Percentiles rank a stretch among this genome's conserved stretches.
phyloP scores from a whole-genome alignment of 2,329 filamentous ascomycete genomes.

The Didymosphaeria variabile region DNA sequence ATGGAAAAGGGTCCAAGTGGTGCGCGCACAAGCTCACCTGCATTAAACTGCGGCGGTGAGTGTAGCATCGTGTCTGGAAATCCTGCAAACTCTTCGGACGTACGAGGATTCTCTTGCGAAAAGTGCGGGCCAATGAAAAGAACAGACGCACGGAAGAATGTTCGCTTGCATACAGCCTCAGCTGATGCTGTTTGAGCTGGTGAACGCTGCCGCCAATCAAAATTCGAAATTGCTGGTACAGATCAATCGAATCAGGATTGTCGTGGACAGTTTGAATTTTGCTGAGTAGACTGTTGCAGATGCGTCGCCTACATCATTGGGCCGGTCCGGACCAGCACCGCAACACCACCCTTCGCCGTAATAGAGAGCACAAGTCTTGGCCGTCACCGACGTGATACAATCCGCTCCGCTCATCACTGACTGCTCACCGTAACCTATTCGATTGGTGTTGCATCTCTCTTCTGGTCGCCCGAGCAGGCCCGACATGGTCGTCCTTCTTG shows the following conservation, averaged over 20 bases:
- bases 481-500: constrained; percentile 22
- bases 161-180: constrained; percentile 27
- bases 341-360: background rate
- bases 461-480: constrained; percentile 23
- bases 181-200: constrained; percentile 18
- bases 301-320: background rate
- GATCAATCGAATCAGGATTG: background rate
- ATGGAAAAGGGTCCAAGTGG: background rate
- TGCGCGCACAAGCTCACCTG: background rate
- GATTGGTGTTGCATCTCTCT: constrained; percentile 22
- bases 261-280: background rate
- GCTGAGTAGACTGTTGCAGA: constrained; percentile 3
- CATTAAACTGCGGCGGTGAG: constrained; percentile 5
- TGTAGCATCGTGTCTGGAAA: background rate
- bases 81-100: background rate
- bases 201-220: constrained; percentile 14
- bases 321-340: background rate
- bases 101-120: background rate
- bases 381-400: constrained; percentile 17
- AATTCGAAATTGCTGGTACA: background rate
- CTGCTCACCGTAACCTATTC: constrained; percentile 26
- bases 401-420: constrained; percentile 23
- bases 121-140: background rate
- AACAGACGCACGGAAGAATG: constrained; percentile 13
- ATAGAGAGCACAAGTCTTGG: background rate